These are phyloP conservation scores for Aureobasidium sp. DNA, from an alignment of 2,329 filamentous ascomycete species.

Conservation along the genomic window DNA sequence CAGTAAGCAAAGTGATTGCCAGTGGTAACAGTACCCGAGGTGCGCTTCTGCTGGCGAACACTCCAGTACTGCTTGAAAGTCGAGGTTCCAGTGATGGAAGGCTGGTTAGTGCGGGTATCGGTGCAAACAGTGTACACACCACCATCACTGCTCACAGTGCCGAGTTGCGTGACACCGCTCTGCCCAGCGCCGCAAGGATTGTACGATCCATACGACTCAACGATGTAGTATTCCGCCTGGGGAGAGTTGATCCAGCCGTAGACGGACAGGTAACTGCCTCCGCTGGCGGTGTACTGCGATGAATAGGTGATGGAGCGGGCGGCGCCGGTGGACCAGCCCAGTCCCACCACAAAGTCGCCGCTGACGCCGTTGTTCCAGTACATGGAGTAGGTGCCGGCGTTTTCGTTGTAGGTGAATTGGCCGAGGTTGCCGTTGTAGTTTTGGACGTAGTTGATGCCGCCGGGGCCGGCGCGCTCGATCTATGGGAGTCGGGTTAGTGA, in stretches of 20 bases:
- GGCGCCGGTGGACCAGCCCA: slow-evolving; percentile 20
- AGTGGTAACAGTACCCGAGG: slow-evolving; percentile 23
- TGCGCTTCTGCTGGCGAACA: slow-evolving; percentile 31
- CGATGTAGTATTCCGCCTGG: background rate
- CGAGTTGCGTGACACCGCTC: slow-evolving; percentile 21
- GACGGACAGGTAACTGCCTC: slow-evolving; percentile 35
- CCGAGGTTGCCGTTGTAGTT: background rate
- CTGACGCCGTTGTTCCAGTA: slow-evolving; percentile 16
- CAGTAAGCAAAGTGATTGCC: slow-evolving; percentile 26
- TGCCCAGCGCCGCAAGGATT: slow-evolving; percentile 21
- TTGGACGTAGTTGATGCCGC: background rate
- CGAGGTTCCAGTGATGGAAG: slow-evolving; percentile 34
- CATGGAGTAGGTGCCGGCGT: slow-evolving; percentile 21
- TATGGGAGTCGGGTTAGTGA: background rate
- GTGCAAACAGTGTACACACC: slow-evolving; percentile 34
- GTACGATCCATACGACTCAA: slow-evolving; percentile 29
- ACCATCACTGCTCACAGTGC: slow-evolving; percentile 33
- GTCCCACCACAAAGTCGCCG: slow-evolving; percentile 20
- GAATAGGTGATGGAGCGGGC: slow-evolving; percentile 25
- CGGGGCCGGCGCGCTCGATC: background rate
- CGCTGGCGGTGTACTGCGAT: slow-evolving; percentile 29
- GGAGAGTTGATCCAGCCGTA: slow-evolving; percentile 23
- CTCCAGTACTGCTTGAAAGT: slow-evolving; percentile 41
- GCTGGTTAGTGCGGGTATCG: slow-evolving; percentile 32
- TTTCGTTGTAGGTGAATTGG: slow-evolving; percentile 15